These are phyloP conservation scores for Aspergillus nidulans DNA, from an alignment of 495 filamentous ascomycete species.

Conservation along the genomic window DNA sequence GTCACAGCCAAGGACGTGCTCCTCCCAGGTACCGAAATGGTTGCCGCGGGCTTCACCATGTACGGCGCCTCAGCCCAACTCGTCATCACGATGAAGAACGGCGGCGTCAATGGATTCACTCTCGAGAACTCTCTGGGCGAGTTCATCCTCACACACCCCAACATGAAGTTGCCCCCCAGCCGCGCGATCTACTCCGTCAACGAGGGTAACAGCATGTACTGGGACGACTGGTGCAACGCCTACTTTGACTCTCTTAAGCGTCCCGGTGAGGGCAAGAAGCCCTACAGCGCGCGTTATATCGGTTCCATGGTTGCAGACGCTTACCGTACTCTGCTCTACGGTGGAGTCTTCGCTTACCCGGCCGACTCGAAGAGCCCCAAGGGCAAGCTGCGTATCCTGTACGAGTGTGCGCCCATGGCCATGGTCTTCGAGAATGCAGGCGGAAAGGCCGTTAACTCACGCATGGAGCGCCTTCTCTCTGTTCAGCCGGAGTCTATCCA, in stretches of 20 bases:
- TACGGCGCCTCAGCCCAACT: conserved; percentile 95
- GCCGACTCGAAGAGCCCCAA: conserved; percentile 97
- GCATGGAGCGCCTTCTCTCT: conserved; percentile 83
- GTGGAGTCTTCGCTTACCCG: conserved; percentile 95
- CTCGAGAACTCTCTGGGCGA: conserved; percentile 93
- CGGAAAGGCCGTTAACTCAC: conserved; percentile 83
- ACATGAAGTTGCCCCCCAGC: conserved; percentile 80
- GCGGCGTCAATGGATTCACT: conserved; percentile 93
- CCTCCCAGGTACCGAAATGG: conserved; percentile 81
- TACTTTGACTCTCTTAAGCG: conserved; percentile 89
- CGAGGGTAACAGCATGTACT: conserved; percentile 95
- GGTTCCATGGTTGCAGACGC: conserved; percentile 98
- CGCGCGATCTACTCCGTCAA: conserved; percentile 96
- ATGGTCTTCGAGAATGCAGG: conserved; percentile 99
- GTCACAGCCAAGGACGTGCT: conserved; percentile 79
- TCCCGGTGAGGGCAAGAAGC: conserved; percentile 69
- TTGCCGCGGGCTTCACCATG: conserved; percentile 98
- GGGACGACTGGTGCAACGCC: conserved; percentile 81
- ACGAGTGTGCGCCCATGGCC: conserved; percentile 98
- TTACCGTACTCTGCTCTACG: conserved; percentile 91
- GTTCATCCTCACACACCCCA: conserved; percentile 95
- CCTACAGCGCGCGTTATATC: conserved; percentile 92
- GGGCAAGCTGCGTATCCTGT: conserved; percentile 94
- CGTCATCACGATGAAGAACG: conserved; percentile 94
- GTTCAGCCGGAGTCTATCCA: conserved; percentile 92